Evolutionary conservation across 2,329 filamentous ascomycete species (phyloP), one percentile per base, ranked within the genome.

Genomic region (Botrytis deweyae): DNA sequence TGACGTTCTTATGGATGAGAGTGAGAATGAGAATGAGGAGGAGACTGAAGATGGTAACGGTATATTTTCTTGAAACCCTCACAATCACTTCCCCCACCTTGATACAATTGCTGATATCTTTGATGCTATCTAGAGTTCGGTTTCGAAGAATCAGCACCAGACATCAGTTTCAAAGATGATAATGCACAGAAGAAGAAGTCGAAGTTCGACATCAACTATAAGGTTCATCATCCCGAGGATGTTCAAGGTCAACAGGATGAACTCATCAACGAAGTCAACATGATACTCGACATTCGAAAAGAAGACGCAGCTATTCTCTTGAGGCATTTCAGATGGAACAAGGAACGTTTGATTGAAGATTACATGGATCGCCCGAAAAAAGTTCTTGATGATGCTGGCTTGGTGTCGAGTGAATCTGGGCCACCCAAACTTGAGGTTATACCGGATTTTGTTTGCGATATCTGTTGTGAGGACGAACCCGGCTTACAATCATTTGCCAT

Each of bases 261-360:
- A 72, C 92, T 98, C 83, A 89, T 99, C 78, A 88, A 92, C 78
- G 95, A 98, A 81, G 94, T 98, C 75, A 94, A 96, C 76, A 92
- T 92, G 85, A 95, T 99, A 76, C 87, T 99, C 52, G 93, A 95
- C 74, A 91, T 98, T 81, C 90, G 93, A 25, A 92, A 93, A 79
- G 96, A 98, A 83, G 93, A 96, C 76, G 91, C 93, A 0, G 95
- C 95, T 38, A 98, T 99, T 71, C 86, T 99, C 59, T 86, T 99
- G 74, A 92, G 96, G 65, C 89, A 96, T 83, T 93, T 93, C 78
- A 89, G 94, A 80, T 99, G 96, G 96, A 98, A 98, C 83, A 96
- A 97, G 82, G 96, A 99, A 82, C 91, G 93, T 58, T 83, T 99
- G 78, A 95, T 98, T 73, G 96, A 99, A 80, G 91, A 94, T 76